Evolutionary conservation across 78 protist genomes (phyloP).

Genomic region (Dictyostelium discoideum): dicty_2.7 NC_007088.5:5493501-5494000

Average conservation of each 20-base stretch:
- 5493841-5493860: background rate
- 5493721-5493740: background rate
- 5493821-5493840: background rate
- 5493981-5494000: background rate
- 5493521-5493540: background rate
- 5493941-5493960: background rate
- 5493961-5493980: background rate
- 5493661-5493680: background rate
- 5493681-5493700: background rate
- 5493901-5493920: background rate
- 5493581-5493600: background rate
- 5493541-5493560: background rate
- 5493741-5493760: background rate
- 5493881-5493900: slow-evolving; percentile 6
- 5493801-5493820: background rate
- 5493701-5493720: background rate
- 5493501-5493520: background rate
- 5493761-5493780: background rate
- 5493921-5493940: background rate
- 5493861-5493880: slow-evolving; percentile 41
- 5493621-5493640: slow-evolving; percentile 28
- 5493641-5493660: slow-evolving; percentile 19
- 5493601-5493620: slow-evolving; percentile 27
- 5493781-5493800: background rate
- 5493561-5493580: background rate